Percentiles rank a stretch among this genome's conserved stretches.
Evolutionary conservation across 2,329 filamentous ascomycete genomes (phyloP).

Genomic region (Pseudogymnoascus sp.): DNA sequence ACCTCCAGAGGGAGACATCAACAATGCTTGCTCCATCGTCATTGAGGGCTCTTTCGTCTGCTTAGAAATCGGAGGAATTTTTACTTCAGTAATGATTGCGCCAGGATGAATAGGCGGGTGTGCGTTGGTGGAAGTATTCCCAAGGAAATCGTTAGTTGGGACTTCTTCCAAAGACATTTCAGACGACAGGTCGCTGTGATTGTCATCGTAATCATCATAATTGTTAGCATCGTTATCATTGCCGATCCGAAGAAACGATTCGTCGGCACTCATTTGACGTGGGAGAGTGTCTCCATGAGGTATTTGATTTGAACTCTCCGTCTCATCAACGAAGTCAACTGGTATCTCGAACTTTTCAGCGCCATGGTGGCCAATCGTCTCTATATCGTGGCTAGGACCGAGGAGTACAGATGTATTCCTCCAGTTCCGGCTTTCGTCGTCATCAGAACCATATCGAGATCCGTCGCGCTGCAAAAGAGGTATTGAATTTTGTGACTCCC

Average conservation of each 20-base stretch:
- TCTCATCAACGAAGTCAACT: conserved; percentile 46
- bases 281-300: conserved; percentile 16
- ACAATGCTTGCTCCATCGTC: conserved; percentile 40
- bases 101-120: conserved; percentile 26
- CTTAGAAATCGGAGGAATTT: conserved; percentile 16
- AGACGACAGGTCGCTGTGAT: conserved; percentile 49
- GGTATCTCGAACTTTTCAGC: conserved; percentile 34
- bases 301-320: conserved; percentile 36
- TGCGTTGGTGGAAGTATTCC: conserved; percentile 24
- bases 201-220: conserved; percentile 24
- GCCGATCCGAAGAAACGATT: conserved; percentile 23
- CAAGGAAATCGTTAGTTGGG: conserved; percentile 24
- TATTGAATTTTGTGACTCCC: conserved; percentile 67
- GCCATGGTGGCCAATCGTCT: conserved; percentile 19
- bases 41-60: conserved; percentile 37
- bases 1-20: conserved; percentile 31
- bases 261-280: conserved; percentile 24
- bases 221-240: conserved; percentile 14
- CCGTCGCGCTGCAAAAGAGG: conserved; percentile 65
- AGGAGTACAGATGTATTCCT: conserved; percentile 46
- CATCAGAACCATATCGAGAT: conserved; percentile 41
- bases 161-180: conserved; percentile 48
- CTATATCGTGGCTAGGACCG: conserved; percentile 35
- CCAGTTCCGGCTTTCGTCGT: conserved; percentile 39
- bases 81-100: conserved; percentile 20